Evolutionary conservation across 192 early-diverging fungal species (phyloP).

Genomic region (Dissophora ornata): DNA sequence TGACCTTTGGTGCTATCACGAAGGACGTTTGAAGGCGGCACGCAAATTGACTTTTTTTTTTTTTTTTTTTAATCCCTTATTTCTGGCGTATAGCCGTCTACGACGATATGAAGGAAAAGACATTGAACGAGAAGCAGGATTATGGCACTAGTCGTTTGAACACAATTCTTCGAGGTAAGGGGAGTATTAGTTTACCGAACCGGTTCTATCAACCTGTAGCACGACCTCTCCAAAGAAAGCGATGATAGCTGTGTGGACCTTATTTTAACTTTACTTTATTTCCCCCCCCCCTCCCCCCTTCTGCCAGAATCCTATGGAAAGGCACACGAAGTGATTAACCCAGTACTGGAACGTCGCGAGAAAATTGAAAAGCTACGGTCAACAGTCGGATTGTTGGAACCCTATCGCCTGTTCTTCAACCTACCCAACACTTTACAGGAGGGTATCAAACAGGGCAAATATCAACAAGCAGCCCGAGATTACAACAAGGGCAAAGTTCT

Average conservation of each 20-base stretch:
- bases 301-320: conserved; percentile 66
- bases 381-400: conserved; percentile 90
- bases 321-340: conserved; percentile 87
- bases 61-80: no score
- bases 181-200: neutral
- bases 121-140: conserved; percentile 81
- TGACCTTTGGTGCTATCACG: neutral
- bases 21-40: no score
- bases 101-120: conserved; percentile 89
- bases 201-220: no score
- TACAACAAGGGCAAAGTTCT: conserved; percentile 91
- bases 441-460: conserved; percentile 85
- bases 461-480: conserved; percentile 91
- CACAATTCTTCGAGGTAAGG: conserved; percentile 71
- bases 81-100: conserved; percentile 78
- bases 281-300: neutral
- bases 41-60: no score
- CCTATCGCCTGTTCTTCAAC: conserved; percentile 97
- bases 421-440: conserved; percentile 90
- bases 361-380: conserved; percentile 92
- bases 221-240: no score
- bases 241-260: no score
- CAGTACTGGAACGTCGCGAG: conserved; percentile 84
- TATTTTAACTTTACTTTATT: no score
- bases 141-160: conserved; percentile 85